Conservation (phyloP, 495 filamentous ascomycete genomes). For the Jackrogersella multiformis region DNA sequence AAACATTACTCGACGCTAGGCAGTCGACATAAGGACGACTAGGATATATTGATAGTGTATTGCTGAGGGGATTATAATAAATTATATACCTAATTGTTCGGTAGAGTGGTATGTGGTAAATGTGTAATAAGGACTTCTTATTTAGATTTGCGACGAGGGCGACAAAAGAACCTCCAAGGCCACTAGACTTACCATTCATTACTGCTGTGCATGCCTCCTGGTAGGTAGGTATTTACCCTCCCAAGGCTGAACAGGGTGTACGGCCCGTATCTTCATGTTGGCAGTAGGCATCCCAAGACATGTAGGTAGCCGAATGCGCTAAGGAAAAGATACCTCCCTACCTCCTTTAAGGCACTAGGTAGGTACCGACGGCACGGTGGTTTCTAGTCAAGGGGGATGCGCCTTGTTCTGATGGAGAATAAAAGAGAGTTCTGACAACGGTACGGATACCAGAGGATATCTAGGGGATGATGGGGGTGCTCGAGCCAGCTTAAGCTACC, state of each 20-base stretch:
- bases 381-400: constrained; percentile 11
- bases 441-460: constrained; percentile 10
- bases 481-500: constrained; percentile 8
- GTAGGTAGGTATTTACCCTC: too few relatives aligned
- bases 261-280: constrained; percentile 18
- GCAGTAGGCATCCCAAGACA: background rate
- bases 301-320: constrained; percentile 10
- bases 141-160: background rate
- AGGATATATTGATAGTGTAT: background rate
- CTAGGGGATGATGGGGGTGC: constrained; percentile 17
- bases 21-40: background rate
- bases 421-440: constrained; percentile 42
- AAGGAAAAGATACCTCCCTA: too few relatives aligned
- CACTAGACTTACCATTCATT: background rate
- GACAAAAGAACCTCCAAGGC: background rate
- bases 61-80: background rate
- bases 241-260: constrained; percentile 13
- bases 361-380: background rate
- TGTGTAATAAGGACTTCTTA: background rate
- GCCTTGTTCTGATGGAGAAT: constrained; percentile 28
- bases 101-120: background rate
- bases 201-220: background rate
- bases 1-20: constrained; percentile 29
- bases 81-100: background rate
- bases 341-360: too few relatives aligned